phyloP scores from a whole-genome alignment of 2,329 filamentous ascomycete genomes.

The Dendryphion nanum region DNA sequence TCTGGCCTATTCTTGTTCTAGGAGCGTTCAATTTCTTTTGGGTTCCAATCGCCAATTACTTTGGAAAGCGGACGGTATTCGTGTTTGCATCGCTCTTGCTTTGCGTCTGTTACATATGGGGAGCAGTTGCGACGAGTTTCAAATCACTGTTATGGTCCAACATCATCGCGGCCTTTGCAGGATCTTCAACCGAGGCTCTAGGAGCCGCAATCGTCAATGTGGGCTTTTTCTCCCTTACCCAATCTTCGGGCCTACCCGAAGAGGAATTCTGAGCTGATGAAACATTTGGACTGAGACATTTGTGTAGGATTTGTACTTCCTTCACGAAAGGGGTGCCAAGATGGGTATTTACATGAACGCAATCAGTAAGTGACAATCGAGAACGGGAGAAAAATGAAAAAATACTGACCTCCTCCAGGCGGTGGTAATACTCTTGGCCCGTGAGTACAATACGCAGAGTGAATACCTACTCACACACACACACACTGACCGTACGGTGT shows the following conservation, averaged over 20 bases:
- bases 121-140: slow-evolving; percentile 43
- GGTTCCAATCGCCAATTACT: no score
- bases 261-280: slow-evolving; percentile 1
- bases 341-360: slow-evolving; percentile 40
- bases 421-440: no score
- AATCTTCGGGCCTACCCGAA: slow-evolving; percentile 8
- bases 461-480: no score
- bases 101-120: no score
- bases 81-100: no score
- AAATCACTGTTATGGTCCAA: slow-evolving; percentile 46
- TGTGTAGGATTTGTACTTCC: slow-evolving; percentile 19
- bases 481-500: no score
- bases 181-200: slow-evolving; percentile 46
- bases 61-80: no score
- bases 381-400: no score
- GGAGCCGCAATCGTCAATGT: slow-evolving; percentile 41
- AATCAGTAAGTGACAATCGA: no score
- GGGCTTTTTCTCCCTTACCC: slow-evolving; percentile 7
- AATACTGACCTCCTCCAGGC: no score
- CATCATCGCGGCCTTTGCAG: slow-evolving; percentile 47
- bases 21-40: no score
- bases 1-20: slow-evolving; percentile 47
- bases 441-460: no score
- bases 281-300: slow-evolving; percentile 14
- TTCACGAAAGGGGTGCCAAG: slow-evolving; percentile 36